Percentiles rank a stretch among this genome's conserved stretches.
Evolutionary conservation across 2,329 filamentous ascomycete species (phyloP).

Genomic region (Pyrenophora teres): DNA sequence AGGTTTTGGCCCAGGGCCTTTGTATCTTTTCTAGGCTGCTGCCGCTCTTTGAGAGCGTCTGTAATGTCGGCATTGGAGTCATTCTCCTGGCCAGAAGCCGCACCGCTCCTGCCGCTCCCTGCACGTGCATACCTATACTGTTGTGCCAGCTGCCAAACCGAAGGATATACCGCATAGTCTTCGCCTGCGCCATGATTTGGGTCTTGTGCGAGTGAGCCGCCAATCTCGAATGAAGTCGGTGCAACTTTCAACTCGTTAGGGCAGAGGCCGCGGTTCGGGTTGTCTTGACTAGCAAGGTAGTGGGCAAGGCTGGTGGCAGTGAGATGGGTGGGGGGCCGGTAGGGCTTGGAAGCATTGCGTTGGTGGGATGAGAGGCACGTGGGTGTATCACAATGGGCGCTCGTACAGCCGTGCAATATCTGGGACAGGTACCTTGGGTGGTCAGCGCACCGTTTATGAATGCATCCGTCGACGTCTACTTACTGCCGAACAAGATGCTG

Average conservation of each 20-base stretch:
- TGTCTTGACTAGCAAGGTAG: slow-evolving; percentile 78
- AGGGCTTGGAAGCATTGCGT: slow-evolving; percentile 68
- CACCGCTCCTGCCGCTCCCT: background rate
- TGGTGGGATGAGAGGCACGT: slow-evolving; percentile 82
- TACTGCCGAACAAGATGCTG: slow-evolving; percentile 42
- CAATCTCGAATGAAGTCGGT: slow-evolving; percentile 34
- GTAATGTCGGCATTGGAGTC: slow-evolving; percentile 7
- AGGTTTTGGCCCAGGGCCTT: slow-evolving; percentile 67
- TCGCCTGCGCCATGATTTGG: background rate
- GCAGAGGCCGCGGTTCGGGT: slow-evolving; percentile 74
- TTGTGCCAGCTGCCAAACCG: background rate
- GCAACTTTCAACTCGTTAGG: slow-evolving; percentile 50
- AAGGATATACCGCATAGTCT: slow-evolving; percentile 13
- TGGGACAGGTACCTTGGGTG: slow-evolving; percentile 73
- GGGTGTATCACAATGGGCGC: slow-evolving; percentile 69
- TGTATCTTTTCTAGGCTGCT: slow-evolving; percentile 56
- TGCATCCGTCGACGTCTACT: slow-evolving; percentile 14
- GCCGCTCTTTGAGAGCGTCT: slow-evolving; percentile 27
- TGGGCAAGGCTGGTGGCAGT: slow-evolving; percentile 82
- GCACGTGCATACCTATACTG: background rate
- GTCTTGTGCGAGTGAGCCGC: slow-evolving; percentile 8
- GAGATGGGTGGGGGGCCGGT: slow-evolving; percentile 77
- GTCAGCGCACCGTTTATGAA: slow-evolving; percentile 1
- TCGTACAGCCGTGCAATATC: slow-evolving; percentile 79
- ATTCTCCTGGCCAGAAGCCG: background rate